Evolutionary conservation across 2,329 filamentous ascomycete genomes (phyloP).

Genomic region (Cryphonectria nitschkei): DNA sequence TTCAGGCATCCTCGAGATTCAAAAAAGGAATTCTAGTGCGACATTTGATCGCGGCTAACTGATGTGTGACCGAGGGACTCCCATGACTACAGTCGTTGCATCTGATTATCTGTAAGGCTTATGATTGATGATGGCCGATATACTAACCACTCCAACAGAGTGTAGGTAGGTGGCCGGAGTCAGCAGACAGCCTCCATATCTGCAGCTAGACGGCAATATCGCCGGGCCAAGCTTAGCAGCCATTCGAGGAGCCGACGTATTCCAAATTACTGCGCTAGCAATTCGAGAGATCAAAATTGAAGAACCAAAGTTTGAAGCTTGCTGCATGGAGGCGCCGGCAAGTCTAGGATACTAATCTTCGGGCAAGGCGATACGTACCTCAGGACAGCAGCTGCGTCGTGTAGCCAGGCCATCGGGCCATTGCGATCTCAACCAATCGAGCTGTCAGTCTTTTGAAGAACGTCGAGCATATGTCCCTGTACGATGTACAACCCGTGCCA

Average conservation of each 20-base stretch:
- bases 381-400: background rate
- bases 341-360: background rate
- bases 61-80: background rate
- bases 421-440: background rate
- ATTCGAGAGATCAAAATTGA: background rate
- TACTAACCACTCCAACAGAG: background rate
- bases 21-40: background rate
- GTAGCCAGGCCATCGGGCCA: background rate
- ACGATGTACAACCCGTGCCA: background rate
- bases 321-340: background rate
- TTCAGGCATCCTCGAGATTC: background rate
- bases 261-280: background rate
- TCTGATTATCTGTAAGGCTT: background rate
- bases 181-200: background rate
- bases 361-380: background rate
- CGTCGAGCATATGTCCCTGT: background rate
- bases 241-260: background rate
- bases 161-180: background rate
- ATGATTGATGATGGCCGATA: background rate
- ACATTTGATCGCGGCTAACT: background rate
- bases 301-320: background rate
- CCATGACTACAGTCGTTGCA: background rate
- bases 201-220: background rate
- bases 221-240: background rate
- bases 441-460: background rate